Evolutionary conservation across 2,329 filamentous ascomycete genomes (phyloP).

Genomic region (Aspergillus sp.): DNA sequence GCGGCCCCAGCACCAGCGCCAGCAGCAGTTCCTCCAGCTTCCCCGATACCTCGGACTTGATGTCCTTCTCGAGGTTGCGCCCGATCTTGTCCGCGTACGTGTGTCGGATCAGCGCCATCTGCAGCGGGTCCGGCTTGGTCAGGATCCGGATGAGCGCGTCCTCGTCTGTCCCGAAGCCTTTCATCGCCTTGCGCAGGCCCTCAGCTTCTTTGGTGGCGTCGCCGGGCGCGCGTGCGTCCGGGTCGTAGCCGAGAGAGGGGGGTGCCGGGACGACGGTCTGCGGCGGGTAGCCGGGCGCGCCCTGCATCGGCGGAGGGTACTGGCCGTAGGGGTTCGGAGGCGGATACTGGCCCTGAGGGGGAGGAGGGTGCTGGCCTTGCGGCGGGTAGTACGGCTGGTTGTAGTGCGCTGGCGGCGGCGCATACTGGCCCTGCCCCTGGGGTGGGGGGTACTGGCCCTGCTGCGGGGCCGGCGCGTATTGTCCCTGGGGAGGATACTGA

Average conservation of each 20-base stretch:
- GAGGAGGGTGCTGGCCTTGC: neutral
- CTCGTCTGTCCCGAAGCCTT: conserved; percentile 49
- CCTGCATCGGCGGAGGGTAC: neutral
- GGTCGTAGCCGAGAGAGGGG: conserved; percentile 68
- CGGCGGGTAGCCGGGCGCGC: neutral
- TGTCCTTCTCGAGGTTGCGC: conserved; percentile 68
- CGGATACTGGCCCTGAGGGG: neutral
- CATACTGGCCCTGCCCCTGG: neutral
- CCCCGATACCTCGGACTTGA: conserved; percentile 70
- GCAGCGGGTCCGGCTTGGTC: conserved; percentile 67
- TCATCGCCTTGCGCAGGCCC: conserved; percentile 73
- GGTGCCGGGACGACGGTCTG: conserved; percentile 46
- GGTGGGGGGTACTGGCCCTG: neutral
- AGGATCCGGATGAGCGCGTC: conserved; percentile 66
- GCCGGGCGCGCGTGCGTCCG: conserved; percentile 59
- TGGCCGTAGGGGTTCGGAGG: neutral
- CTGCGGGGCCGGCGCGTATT: neutral
- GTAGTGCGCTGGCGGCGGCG: neutral
- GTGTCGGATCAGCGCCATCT: conserved; percentile 62
- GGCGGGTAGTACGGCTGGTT: neutral
- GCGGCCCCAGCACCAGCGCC: conserved; percentile 68
- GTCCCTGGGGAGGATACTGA: neutral
- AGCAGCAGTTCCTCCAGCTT: conserved; percentile 68
- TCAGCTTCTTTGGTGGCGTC: conserved; percentile 61
- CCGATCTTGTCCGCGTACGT: conserved; percentile 61